Evolutionary conservation across 2,329 filamentous ascomycete genomes (phyloP), one percentile per base, ranked within the genome.

Genomic region (Monilinia aucupariae): DNA sequence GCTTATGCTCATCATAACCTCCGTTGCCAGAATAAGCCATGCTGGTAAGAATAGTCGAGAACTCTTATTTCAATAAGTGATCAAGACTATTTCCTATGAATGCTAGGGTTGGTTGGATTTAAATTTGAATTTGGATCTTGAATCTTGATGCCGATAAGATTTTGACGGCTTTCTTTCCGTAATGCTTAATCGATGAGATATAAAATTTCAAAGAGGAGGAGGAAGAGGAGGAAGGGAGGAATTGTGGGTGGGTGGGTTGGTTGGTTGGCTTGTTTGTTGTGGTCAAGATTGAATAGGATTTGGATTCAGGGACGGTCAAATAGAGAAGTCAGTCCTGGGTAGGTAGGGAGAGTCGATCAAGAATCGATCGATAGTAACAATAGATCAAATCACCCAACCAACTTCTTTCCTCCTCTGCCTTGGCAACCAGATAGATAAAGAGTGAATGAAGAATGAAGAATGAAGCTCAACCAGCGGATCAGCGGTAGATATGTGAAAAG

Each of bases 11-110:
- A 63, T 84, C 79, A 69, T 85, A 87, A 62, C 77, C 74, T 55
- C 81, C 80, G 72, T 78, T 76, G 74, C 84, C 83, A 76, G 84
- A 83, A 76, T 89, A 89, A 72, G 86, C 86, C 83, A 85, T 85
- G 75, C 70, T 79, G 69, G 58, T 55, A 32, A 22, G 55, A 62
- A 47, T 20, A 39, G 30, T 56, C 59, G 32, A 56, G 12, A 48
- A 45, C n/a, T 48, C 50, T 48, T 30, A 30, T 30, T 30, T 37
- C 39, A n/a, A 27, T 8, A 8, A 47, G 48, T 53, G 37, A 41
- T 61, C 37, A 47, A 61, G 43, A 60, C 12, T 52, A 52, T 25
- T 5, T 17, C 34, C 13, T 32, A 45, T 32, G 17, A 45, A 22
- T 8, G 20, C 13, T 37, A 37, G n/a, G n/a, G n/a, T n/a, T n/a